Conservation (phyloP, 1,284 basidiomycete species). For the Cerioporus squamosus region DNA sequence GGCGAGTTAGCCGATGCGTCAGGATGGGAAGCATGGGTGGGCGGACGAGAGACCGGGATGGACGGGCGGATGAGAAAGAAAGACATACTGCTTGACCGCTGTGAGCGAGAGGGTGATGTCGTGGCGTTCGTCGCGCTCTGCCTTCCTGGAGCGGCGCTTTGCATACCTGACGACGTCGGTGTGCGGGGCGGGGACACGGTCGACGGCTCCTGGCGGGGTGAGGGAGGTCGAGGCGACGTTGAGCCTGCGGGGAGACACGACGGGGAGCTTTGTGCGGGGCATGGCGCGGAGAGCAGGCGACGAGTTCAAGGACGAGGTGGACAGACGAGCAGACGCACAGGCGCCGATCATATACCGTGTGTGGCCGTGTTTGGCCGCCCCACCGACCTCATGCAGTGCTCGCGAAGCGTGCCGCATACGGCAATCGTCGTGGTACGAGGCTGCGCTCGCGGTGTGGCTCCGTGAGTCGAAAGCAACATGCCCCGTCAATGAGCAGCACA, state of each 20-base stretch:
- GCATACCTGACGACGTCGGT: background rate
- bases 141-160: conserved; percentile 35
- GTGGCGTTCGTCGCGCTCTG: conserved; percentile 48
- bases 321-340: background rate
- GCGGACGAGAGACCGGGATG: background rate
- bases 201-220: background rate
- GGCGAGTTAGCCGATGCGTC: background rate
- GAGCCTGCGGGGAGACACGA: background rate
- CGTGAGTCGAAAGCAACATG: no score
- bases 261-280: background rate
- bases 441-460: no score
- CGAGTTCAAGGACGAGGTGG: background rate
- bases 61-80: background rate
- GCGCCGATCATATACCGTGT: background rate
- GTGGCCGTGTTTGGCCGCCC: conserved; percentile 3
- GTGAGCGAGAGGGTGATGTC: conserved; percentile 43
- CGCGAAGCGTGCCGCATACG: background rate
- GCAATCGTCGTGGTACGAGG: background rate
- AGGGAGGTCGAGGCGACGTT: background rate
- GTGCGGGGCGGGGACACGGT: background rate
- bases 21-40: background rate
- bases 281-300: background rate
- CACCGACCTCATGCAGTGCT: conserved; percentile 5
- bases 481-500: no score
- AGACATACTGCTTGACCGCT: conserved; percentile 37